Percentiles rank a stretch among this genome's conserved stretches.
phyloP scores from a whole-genome alignment of 768 basidiomycete genomes.

The Serendipita sp. region DNA sequence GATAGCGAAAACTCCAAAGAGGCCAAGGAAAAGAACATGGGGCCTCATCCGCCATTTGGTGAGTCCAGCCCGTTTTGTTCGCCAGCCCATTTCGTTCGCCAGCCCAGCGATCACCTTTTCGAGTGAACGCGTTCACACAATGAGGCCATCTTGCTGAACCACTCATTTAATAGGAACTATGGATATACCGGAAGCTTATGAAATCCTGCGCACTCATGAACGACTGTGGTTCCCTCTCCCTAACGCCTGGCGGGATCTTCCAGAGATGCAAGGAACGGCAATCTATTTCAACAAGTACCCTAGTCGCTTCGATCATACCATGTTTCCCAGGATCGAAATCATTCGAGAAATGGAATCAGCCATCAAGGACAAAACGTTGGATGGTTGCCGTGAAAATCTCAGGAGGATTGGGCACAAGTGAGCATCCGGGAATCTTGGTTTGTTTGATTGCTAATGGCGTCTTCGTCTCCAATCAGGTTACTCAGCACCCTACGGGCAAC shows the following conservation, averaged over 20 bases:
- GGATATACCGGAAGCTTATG: neutral
- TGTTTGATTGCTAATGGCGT: neutral
- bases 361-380: neutral
- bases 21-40: neutral
- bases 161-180: neutral
- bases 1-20: neutral
- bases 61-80: neutral
- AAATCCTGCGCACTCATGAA: neutral
- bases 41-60: conserved; percentile 1
- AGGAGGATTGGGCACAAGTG: neutral
- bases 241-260: neutral
- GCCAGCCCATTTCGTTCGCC: too few relatives aligned
- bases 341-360: neutral
- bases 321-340: neutral
- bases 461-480: neutral
- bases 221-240: neutral
- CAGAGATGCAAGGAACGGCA: neutral
- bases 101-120: too few relatives aligned
- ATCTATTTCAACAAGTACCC: conserved; percentile 5
- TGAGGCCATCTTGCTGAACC: neutral
- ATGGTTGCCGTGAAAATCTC: neutral
- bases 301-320: neutral
- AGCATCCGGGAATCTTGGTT: neutral
- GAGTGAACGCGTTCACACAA: neutral
- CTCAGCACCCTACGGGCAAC: neutral